phyloP scores from a whole-genome alignment of 139 green algal genomes.

The Chlorella vulgaris region DNA sequence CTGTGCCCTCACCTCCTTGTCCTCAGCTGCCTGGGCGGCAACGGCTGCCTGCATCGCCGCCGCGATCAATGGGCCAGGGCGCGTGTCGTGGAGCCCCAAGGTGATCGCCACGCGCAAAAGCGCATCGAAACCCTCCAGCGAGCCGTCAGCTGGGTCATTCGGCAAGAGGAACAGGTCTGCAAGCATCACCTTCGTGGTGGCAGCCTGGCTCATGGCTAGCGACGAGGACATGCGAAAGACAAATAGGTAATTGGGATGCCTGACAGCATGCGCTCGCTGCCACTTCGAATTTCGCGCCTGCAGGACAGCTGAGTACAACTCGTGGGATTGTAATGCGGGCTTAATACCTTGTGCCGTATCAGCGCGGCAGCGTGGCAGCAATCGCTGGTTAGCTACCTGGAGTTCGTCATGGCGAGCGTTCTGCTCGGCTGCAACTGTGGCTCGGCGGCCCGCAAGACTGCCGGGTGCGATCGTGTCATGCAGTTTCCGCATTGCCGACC shows the following conservation, averaged over 20 bases:
- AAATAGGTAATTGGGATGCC: no score
- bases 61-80: neutral
- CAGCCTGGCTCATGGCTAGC: no score
- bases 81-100: neutral
- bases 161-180: neutral
- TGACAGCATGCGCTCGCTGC: no score
- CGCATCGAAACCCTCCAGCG: neutral
- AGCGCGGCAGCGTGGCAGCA: no score
- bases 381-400: no score
- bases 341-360: no score
- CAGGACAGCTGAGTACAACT: no score
- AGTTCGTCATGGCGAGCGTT: neutral
- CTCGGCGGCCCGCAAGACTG: neutral
- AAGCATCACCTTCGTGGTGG: no score
- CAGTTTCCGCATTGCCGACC: neutral
- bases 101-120: neutral
- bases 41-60: neutral
- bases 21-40: neutral
- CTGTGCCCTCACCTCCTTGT: neutral
- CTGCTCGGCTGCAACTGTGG: neutral
- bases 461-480: neutral
- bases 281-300: no score
- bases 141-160: neutral
- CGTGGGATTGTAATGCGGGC: no score
- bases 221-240: no score